Conservation (phyloP, 176 grass and related monocot species). For the Olyra latifolia region DNA sequence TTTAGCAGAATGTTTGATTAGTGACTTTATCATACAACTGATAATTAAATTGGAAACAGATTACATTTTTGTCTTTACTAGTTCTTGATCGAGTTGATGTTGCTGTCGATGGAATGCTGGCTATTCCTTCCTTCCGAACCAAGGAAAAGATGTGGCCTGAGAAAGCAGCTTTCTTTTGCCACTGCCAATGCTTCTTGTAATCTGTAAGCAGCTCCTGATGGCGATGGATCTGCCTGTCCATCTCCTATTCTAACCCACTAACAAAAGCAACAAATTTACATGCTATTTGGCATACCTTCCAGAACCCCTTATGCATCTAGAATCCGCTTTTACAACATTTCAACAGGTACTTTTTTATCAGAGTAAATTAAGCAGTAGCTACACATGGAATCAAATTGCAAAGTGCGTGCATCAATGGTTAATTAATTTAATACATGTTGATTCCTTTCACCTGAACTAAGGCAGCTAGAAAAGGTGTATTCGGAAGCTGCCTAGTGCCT, state of each 20-base stretch:
- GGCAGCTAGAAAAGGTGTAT: slow-evolving; percentile 34
- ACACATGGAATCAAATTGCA: slow-evolving; percentile 25
- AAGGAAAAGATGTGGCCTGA: slow-evolving; percentile 16
- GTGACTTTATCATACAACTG: background rate
- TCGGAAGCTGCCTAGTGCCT: background rate
- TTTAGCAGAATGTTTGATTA: background rate
- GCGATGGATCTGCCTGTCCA: background rate
- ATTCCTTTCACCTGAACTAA: slow-evolving; percentile 55
- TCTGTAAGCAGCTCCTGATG: background rate
- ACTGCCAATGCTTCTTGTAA: background rate
- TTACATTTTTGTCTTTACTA: background rate
- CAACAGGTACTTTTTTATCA: background rate
- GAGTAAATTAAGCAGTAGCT: background rate
- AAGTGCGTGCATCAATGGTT: slow-evolving; percentile 23
- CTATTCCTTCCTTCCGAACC: slow-evolving; percentile 55
- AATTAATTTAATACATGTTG: slow-evolving; percentile 2
- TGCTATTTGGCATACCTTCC: background rate
- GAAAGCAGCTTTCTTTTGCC: slow-evolving; percentile 26
- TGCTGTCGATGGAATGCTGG: too few species aligned
- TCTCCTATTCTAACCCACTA: background rate
- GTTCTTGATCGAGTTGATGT: background rate
- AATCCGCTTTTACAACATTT: background rate
- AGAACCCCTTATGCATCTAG: background rate
- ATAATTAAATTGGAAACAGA: background rate
- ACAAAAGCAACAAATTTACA: background rate